Conservation (phyloP, 768 basidiomycete genomes). For the Cyclocybe cylindracea region DNA sequence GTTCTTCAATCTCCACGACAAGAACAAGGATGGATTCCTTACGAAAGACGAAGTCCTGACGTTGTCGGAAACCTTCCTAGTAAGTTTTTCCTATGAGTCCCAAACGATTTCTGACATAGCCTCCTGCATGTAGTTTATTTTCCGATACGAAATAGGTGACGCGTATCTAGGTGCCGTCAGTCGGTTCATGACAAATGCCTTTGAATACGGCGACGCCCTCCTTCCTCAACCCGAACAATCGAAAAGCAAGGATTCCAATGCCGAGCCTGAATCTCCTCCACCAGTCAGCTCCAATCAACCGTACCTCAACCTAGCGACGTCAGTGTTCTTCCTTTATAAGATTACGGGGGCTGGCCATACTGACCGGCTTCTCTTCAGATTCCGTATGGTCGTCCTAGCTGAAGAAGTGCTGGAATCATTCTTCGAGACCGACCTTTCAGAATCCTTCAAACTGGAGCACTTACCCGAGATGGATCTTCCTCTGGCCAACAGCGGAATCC, state of each 20-base stretch:
- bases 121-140: conserved; percentile 75
- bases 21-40: conserved; percentile 92
- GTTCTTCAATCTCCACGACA: conserved; percentile 96
- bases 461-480: conserved; percentile 70
- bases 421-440: conserved; percentile 90
- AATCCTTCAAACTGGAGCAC: conserved; percentile 80
- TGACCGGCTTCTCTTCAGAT: conserved; percentile 46
- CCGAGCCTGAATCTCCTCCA: conserved; percentile 38
- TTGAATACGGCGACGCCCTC: conserved; percentile 97
- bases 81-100: conserved; percentile 32
- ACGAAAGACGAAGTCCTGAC: conserved; percentile 97
- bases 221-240: conserved; percentile 45
- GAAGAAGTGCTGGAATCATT: conserved; percentile 97
- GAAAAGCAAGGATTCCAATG: conserved; percentile 21
- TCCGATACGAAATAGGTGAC: conserved; percentile 95
- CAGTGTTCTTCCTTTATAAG: conserved; percentile 20
- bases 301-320: conserved; percentile 91
- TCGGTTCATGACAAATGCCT: conserved; percentile 97
- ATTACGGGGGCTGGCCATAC: not conserved
- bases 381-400: conserved; percentile 98
- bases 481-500: conserved; percentile 56
- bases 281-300: conserved; percentile 77
- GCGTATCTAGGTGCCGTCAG: conserved; percentile 96
- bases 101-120: conserved; percentile 6
- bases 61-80: conserved; percentile 90